Evolutionary conservation across 768 basidiomycete genomes (phyloP), one percentile per base, ranked within the genome.

Genomic region (Flagelloscypha sp.): DNA sequence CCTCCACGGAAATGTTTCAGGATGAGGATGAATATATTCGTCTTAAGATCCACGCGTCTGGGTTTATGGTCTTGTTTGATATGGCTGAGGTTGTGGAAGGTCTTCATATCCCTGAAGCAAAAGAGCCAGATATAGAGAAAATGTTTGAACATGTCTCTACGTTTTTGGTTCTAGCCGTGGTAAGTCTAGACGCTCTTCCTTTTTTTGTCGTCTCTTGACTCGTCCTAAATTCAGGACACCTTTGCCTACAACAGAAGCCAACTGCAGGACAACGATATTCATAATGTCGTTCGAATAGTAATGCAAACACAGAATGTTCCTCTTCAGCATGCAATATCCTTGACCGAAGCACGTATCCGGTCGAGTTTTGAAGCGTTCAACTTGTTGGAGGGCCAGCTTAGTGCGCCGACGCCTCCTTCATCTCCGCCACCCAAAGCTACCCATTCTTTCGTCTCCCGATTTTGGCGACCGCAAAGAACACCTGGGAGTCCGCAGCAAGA

Each of bases 161-260:
- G 44, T 58, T 79, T 28, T 63, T 76, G 9, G 60, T 63, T 6
- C 68, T 68, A 59, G 67, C 72, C n/a, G 56, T 66, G 56, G 79
- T 79, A 50, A 27, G 58, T 49, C 23, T 23, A 36, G 37, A 21
- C 23, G 30, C 34, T 33, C 12, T 24, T 29, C 16, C 24, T n/a
- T 23, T 30, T 7, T 33, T 27, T n/a, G 41, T 30, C 23, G 33
- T 27, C 16, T 35, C 38, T n/a, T 33, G 33, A 43, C 9, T 19
- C n/a, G n/a, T 27, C 22, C 15, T 37, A 18, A 19, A 10, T 37
- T 15, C 41, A 83, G 80, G 81, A 83, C 44, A 62, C 81, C 5
- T 58, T 70, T 1, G 66, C 76, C 1, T 81, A 67, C 48, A 74
- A 72, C 45, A 54, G 58, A 11, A 57, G 23, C 49, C 41, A 35